Evolutionary conservation across 1,139 yeast genomes (phyloP), one percentile per base, ranked within the genome.

Genomic region (Geotrichum reessii): DNA sequence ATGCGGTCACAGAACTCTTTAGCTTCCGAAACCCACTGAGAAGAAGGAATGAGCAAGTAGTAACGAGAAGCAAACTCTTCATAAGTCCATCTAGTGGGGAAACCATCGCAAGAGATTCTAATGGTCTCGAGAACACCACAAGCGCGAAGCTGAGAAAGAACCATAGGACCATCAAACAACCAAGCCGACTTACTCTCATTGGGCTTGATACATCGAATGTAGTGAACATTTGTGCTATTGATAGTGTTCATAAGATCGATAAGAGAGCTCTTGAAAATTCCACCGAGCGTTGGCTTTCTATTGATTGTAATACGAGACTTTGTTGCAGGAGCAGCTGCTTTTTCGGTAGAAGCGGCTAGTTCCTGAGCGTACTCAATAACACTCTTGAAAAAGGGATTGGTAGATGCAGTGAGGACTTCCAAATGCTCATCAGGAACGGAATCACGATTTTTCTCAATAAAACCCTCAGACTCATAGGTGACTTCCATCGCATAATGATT

Each of bases 111-210:
- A 9, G 98, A 92, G 57, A 93, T 93, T 67, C 96, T 80, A 69
- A 93, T 93, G 1, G 99, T 93, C 74, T 95, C 99, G 66, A 93
- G 79, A 55, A 93, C 99, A 84, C 99, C 99, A 79, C 99, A 93
- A 17, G 99, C 99, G 70, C 99, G 84, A 65, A 93, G 80, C 74
- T 93, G 99, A 7, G 96, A 86, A 63, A 93, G 79, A 52, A 93
- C 99, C 97, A 93, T 91, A 57, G 92, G 81, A 37, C 96, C 91
- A 69, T 91, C 97, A 74, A 93, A 93, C 71, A 85, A 87, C 99
- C 99, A 93, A 2, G 99, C 96, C 61, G 83, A 85, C 74, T 93
- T 93, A 61, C 84, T 85, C 67, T 93, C 97, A 72, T 93, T 93
- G 9, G 99, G 99, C 73, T 93, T 93, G 72, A 93, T 93, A 79